Evolutionary conservation across 495 filamentous ascomycete genomes (phyloP), one percentile per base, ranked within the genome.

Genomic region (Tetracladium marchalianum): DNA sequence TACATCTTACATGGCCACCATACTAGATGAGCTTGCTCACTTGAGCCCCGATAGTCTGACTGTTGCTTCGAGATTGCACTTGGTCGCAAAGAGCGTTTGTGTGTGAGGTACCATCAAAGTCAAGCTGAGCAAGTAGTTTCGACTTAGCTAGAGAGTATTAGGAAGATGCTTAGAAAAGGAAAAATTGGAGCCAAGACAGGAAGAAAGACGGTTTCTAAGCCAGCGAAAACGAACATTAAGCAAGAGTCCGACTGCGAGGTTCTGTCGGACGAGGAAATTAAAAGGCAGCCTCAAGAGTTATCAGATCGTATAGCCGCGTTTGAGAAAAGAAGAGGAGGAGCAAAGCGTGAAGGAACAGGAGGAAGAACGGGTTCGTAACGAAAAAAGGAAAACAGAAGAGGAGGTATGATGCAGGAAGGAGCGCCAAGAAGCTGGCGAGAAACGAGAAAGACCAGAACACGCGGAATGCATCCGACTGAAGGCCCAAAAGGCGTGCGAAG

Each of bases 91-190:
- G 11, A 36, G 24, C 46, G 41, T 10, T 35, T 54, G 16, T 54
- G 51, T 50, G 46, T 53, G 1, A 42, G 42, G 10, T 22, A 42
- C 15, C 51, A 54, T 19, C 51, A 54, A 35, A 18, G 17, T 15
- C 51, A 54, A 40, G 51, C 38, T 12, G 51, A 46, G 24, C 16
- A 16, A 9, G 18, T 54, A 17, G 17, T 54, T 3, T 17, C 6
- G 32, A 31, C 46, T 31, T 54, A 46, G 51, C 15, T 46, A 32
- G 38, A 47, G 34, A 50, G 42, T 12, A 32, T 54, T 31, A 31
- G 39, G 39, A 36, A 31, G 22, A 10, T 54, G 27, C 22, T 7
- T 27, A 27, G 22, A 27, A 27, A 27, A 27, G 7, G 22, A 3
- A 3, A 19, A 41, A 34, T 40, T 16, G 19, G 7, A 42, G 17